Percentiles rank a stretch among this genome's conserved stretches.
Evolutionary conservation across 2,329 filamentous ascomycete genomes (phyloP).

Genomic region (Podosphaera leucotricha): DNA sequence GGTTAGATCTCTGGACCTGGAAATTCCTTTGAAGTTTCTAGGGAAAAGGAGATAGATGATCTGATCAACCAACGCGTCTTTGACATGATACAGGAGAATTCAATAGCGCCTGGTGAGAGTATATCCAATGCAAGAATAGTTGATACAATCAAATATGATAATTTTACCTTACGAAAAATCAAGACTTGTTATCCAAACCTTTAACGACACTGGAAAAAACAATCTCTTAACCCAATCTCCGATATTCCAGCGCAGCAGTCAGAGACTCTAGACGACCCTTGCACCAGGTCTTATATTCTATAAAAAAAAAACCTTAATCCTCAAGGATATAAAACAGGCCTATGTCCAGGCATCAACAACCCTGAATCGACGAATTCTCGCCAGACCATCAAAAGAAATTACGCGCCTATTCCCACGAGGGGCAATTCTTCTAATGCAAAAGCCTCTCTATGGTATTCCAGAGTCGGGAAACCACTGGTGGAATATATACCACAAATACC

Average conservation of each 20-base stretch:
- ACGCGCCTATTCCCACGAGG: neutral
- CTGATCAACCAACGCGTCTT: too few relatives aligned
- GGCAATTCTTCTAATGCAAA: neutral
- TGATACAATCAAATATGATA: neutral
- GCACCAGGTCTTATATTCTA: neutral
- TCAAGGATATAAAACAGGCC: slow-evolving; percentile 1
- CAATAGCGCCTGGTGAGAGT: too few relatives aligned
- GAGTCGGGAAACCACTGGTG: slow-evolving; percentile 1
- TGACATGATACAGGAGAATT: too few relatives aligned
- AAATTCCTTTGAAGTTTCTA: too few relatives aligned
- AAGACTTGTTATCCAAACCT: slow-evolving; percentile 1
- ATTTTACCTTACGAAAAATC: slow-evolving; percentile 1
- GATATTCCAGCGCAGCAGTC: slow-evolving; percentile 1
- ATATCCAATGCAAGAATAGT: neutral
- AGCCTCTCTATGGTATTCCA: neutral
- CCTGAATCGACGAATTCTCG: neutral
- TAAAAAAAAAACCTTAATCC: neutral
- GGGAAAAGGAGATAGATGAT: too few relatives aligned
- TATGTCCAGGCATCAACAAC: neutral
- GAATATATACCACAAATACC: slow-evolving; percentile 1
- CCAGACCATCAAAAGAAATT: neutral
- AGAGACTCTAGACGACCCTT: neutral
- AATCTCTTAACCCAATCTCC: slow-evolving; percentile 2
- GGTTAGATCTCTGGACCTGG: too few relatives aligned
- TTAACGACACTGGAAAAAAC: slow-evolving; percentile 2